A percentile compares a stretch with the other conserved stretches of the same genome.
Conservation (phyloP, 495 filamentous ascomycete species). For the Penicillium bovifimosum region DNA sequence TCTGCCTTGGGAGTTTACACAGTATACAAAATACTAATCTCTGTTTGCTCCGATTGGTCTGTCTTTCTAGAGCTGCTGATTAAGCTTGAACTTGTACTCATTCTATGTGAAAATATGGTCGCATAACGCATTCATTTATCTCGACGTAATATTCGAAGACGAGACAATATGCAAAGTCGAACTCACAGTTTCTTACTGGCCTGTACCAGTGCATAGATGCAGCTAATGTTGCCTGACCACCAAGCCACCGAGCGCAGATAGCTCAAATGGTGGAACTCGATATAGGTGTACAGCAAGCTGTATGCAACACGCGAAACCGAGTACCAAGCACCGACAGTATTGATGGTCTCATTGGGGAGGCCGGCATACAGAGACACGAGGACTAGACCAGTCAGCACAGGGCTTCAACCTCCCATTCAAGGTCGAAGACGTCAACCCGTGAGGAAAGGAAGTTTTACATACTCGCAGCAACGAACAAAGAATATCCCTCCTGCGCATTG, state of each 20-base stretch:
- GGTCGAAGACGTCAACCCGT: not conserved
- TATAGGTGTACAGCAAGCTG: slow-evolving; percentile 34
- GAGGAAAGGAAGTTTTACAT: slow-evolving; percentile 2
- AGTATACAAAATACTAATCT: too few relatives aligned
- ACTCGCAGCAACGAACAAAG: slow-evolving; percentile 42
- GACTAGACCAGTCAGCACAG: slow-evolving; percentile 20
- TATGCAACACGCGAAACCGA: slow-evolving; percentile 37
- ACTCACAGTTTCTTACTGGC: slow-evolving; percentile 25
- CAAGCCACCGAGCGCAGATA: slow-evolving; percentile 39
- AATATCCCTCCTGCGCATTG: slow-evolving; percentile 45
- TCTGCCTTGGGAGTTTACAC: too few relatives aligned
- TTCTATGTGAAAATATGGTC: too few relatives aligned
- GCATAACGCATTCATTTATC: too few relatives aligned
- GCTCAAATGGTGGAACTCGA: slow-evolving; percentile 29
- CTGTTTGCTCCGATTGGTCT: too few relatives aligned
- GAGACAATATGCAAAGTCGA: not conserved
- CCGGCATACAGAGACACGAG: slow-evolving; percentile 29
- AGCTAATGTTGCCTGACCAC: slow-evolving; percentile 45
- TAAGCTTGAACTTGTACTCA: too few relatives aligned
- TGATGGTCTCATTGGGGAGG: slow-evolving; percentile 35
- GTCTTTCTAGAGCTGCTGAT: too few relatives aligned
- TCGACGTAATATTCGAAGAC: too few relatives aligned
- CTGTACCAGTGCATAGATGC: slow-evolving; percentile 27
- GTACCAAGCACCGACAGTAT: slow-evolving; percentile 41
- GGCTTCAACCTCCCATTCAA: too few relatives aligned